Percentiles rank a stretch among this genome's conserved stretches.
Evolutionary conservation across 768 basidiomycete genomes (phyloP).

Genomic region (Amanita exitialis): DNA sequence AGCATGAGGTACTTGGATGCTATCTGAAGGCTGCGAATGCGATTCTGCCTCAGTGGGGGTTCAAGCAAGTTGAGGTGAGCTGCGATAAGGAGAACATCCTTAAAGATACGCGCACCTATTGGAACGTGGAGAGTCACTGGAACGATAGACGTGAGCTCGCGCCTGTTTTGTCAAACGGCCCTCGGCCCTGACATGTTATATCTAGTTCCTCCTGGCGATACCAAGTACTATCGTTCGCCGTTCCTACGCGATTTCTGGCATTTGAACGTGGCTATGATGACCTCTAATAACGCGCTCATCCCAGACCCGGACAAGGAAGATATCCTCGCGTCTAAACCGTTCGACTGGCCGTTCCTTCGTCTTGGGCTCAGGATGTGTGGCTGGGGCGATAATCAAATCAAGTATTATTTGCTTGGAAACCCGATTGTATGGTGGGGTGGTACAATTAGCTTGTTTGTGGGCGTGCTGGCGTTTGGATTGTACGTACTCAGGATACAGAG

Average conservation of each 20-base stretch:
- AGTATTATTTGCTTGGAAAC: conserved; percentile 93
- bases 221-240: conserved; percentile 79
- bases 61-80: conserved; percentile 96
- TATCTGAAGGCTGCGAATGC: conserved; percentile 87
- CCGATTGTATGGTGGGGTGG: conserved; percentile 90
- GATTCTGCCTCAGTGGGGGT: conserved; percentile 94
- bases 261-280: conserved; percentile 99
- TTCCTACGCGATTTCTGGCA: conserved; percentile 98
- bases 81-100: conserved; percentile 86
- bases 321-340: conserved; percentile 86
- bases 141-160: conserved; percentile 76
- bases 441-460: conserved; percentile 51
- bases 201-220: conserved; percentile 74
- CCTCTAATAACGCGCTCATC: conserved; percentile 95
- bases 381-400: conserved; percentile 79
- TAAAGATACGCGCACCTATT: conserved; percentile 78
- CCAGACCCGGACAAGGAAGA: conserved; percentile 99
- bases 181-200: not conserved
- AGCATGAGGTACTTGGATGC: conserved; percentile 69
- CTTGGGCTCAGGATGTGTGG: conserved; percentile 96
- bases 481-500: conserved; percentile 82
- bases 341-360: conserved; percentile 89
- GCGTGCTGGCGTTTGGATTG: conserved; percentile 38
- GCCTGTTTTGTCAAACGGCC: conserved; percentile 2
- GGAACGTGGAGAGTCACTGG: conserved; percentile 99